A percentile compares a stretch with the other conserved stretches of the same genome.
These are phyloP conservation scores for Umbelopsis isabellina DNA, from an alignment of 192 early-diverging fungal genomes.

Conservation along the genomic window DNA sequence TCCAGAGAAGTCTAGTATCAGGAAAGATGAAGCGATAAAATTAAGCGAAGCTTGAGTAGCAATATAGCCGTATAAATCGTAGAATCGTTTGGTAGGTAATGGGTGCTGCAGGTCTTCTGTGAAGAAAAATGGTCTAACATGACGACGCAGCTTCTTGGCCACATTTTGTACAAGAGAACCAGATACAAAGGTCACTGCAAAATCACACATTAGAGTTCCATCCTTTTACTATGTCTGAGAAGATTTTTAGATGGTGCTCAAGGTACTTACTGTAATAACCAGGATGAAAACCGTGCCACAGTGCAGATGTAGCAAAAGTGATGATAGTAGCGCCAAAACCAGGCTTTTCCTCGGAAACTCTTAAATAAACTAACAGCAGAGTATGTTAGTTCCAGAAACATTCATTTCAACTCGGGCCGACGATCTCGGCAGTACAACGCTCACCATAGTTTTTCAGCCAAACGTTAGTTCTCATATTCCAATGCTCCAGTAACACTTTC, in stretches of 20 bases:
- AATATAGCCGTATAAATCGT: conserved; percentile 75
- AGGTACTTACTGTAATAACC: conserved; percentile 72
- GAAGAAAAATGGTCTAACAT: conserved; percentile 64
- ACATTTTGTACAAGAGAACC: conserved; percentile 60
- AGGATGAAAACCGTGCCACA: conserved; percentile 97
- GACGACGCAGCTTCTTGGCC: conserved; percentile 55
- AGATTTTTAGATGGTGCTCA: background rate
- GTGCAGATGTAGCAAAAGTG: conserved; percentile 83
- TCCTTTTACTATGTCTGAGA: conserved; percentile 24
- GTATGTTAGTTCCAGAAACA: background rate
- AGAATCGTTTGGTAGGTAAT: conserved; percentile 51
- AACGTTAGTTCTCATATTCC: conserved; percentile 89
- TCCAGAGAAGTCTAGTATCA: conserved; percentile 58
- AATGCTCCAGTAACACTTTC: conserved; percentile 75
- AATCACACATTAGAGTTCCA: background rate
- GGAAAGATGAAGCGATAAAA: conserved; percentile 71
- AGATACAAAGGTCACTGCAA: conserved; percentile 61
- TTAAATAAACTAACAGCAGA: conserved; percentile 60
- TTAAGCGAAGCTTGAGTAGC: conserved; percentile 68
- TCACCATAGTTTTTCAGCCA: conserved; percentile 93
- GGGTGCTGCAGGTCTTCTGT: conserved; percentile 36
- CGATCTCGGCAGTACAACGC: conserved; percentile 49
- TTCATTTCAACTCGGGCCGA: background rate
- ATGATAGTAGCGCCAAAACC: conserved; percentile 63
- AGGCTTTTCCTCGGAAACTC: conserved; percentile 61